phyloP scores from a whole-genome alignment of 345 rosid species.

The Gossypium raimondii region DNA sequence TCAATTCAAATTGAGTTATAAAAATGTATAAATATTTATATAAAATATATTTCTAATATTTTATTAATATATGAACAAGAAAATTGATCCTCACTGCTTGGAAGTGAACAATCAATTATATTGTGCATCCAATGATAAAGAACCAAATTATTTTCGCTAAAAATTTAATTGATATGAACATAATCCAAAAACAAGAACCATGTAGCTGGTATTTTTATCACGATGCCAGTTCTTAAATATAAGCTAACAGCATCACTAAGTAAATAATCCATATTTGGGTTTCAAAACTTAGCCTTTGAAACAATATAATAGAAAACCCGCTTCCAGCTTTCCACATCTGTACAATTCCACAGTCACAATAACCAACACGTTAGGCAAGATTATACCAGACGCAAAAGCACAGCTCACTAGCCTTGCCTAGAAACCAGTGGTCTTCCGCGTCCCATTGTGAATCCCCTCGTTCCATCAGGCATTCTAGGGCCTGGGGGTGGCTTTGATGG shows the following conservation, averaged over 20 bases:
- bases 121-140: neutral
- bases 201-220: neutral
- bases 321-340: conserved; percentile 18
- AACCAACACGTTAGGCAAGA: neutral
- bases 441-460: conserved; percentile 87
- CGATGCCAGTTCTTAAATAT: conserved; percentile 4
- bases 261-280: neutral
- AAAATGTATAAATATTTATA: no score
- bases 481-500: conserved; percentile 79
- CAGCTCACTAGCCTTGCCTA: conserved; percentile 18
- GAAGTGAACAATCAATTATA: neutral
- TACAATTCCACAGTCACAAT: neutral
- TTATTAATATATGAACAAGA: no score
- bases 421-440: conserved; percentile 58
- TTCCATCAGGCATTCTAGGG: conserved; percentile 99
- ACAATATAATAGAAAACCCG: conserved; percentile 1
- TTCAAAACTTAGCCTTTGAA: neutral
- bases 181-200: neutral
- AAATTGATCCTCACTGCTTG: no score
- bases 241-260: neutral
- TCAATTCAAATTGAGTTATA: no score
- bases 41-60: no score
- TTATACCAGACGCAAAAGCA: conserved; percentile 21
- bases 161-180: conserved; percentile 1
- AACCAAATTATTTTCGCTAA: neutral